A percentile compares a stretch with the other conserved stretches of the same genome.
phyloP scores from a whole-genome alignment of 2,329 filamentous ascomycete genomes.

The Pseudogymnoascus verrucosus region DNA sequence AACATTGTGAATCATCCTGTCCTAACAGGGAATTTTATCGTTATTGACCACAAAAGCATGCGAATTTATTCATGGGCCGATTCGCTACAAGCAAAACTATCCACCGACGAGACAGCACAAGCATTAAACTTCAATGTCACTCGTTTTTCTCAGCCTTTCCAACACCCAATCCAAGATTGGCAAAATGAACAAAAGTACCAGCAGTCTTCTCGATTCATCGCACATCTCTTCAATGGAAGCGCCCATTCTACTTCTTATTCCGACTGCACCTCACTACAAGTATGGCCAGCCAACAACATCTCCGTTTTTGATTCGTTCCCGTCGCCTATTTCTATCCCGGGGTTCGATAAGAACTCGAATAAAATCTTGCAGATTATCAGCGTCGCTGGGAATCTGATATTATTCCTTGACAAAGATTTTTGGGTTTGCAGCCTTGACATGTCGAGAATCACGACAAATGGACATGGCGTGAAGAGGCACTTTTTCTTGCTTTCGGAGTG shows the following conservation, averaged over 20 bases:
- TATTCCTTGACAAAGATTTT: slow-evolving; percentile 22
- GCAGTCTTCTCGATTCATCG: background rate
- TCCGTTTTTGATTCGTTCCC: background rate
- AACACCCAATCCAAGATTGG: background rate
- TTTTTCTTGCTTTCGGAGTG: slow-evolving; percentile 19
- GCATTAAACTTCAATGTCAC: background rate
- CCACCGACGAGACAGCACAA: background rate
- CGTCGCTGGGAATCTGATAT: slow-evolving; percentile 13
- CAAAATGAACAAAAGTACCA: background rate
- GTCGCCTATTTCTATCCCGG: background rate
- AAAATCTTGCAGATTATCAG: slow-evolving; percentile 15
- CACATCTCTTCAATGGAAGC: background rate
- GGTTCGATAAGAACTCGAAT: background rate
- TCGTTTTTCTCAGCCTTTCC: background rate
- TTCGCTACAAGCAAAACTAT: background rate
- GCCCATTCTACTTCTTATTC: background rate
- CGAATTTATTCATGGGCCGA: background rate
- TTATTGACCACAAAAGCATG: background rate
- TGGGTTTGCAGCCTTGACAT: slow-evolving; percentile 26
- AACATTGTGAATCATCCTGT: background rate
- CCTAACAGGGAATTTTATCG: background rate
- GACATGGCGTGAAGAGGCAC: slow-evolving; percentile 11
- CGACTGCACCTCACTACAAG: background rate
- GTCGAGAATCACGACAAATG: background rate
- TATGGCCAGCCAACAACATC: background rate